phyloP scores from a whole-genome alignment of 805 yeast species.

The Candida saitoana region DNA sequence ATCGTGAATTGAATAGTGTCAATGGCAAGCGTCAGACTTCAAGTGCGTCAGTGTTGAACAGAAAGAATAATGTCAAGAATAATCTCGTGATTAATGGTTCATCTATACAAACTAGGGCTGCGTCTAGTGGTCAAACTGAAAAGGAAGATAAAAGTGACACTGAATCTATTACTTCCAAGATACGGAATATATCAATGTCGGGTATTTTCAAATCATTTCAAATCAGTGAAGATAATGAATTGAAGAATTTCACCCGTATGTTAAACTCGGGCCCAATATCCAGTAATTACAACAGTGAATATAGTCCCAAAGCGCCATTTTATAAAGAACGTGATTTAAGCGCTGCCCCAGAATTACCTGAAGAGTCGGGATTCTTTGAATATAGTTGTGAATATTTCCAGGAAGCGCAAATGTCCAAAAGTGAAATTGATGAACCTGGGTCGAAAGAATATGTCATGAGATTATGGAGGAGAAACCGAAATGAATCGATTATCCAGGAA shows the following conservation, averaged over 20 bases:
- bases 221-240: conserved; percentile 39
- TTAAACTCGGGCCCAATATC: conserved; percentile 34
- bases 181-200: conserved; percentile 30
- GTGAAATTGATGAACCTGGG: conserved; percentile 88
- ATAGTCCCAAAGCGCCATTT: conserved; percentile 56
- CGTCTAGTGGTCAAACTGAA: conserved; percentile 19
- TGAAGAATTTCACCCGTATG: conserved; percentile 34
- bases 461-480: conserved; percentile 85
- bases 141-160: conserved; percentile 13
- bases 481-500: conserved; percentile 78
- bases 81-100: conserved; percentile 28
- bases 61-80: conserved; percentile 21
- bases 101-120: conserved; percentile 24
- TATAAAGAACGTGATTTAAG: conserved; percentile 36
- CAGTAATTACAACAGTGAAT: conserved; percentile 39
- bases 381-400: conserved; percentile 88
- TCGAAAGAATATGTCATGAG: conserved; percentile 77
- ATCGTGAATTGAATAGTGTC: conserved; percentile 21
- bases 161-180: conserved; percentile 30
- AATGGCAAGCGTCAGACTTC: conserved; percentile 15
- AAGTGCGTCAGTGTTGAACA: conserved; percentile 18
- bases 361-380: conserved; percentile 62
- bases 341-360: conserved; percentile 45
- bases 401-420: conserved; percentile 88
- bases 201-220: conserved; percentile 35